Percentiles rank a stretch among this genome's conserved stretches.
Evolutionary conservation across 345 rosid genomes (phyloP).

Genomic region (Syzygium aqueum): DNA sequence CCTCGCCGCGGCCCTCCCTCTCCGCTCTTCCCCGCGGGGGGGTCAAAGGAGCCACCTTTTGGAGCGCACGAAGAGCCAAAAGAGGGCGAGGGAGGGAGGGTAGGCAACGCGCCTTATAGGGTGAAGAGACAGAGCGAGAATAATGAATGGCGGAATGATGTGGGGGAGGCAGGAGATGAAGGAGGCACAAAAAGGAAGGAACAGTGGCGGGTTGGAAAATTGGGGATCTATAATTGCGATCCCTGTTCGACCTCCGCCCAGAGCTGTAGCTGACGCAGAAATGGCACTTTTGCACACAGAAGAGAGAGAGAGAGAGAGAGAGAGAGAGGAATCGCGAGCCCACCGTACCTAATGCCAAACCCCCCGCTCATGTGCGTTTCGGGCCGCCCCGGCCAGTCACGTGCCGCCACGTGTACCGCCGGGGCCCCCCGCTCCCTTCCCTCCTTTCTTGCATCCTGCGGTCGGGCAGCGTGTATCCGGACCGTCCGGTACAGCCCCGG

Average conservation of each 20-base stretch:
- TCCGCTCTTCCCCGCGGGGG: background rate
- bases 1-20: background rate
- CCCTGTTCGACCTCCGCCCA: background rate
- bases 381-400: background rate
- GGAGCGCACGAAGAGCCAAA: slow-evolving; percentile 4
- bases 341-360: background rate
- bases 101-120: background rate
- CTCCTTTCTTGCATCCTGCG: no score
- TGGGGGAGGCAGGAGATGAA: background rate
- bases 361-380: background rate
- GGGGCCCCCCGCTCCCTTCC: background rate
- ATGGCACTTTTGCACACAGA: background rate
- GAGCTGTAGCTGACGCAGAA: background rate
- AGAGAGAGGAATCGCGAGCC: background rate
- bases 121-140: background rate
- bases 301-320: background rate
- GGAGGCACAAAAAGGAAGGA: background rate
- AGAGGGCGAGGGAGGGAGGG: background rate
- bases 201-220: background rate
- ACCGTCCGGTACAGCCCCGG: background rate
- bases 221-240: background rate
- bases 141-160: background rate
- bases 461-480: background rate
- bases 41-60: background rate
- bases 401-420: background rate